A percentile compares a stretch with the other conserved stretches of the same genome.
Conservation (phyloP, 352 stramenopile species). For the Pythium brachiatum region DNA sequence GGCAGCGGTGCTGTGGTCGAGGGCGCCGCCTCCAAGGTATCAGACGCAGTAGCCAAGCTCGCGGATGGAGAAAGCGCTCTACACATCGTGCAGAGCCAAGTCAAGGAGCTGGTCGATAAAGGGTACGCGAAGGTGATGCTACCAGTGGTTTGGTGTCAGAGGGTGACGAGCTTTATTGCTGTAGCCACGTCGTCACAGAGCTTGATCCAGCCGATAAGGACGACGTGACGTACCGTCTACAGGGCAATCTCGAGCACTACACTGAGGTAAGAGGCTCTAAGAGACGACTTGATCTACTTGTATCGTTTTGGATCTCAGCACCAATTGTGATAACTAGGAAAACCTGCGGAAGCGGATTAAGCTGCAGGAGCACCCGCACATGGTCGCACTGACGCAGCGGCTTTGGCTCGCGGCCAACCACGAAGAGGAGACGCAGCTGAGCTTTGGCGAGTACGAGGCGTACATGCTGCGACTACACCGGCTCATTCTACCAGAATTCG, state of each 20-base stretch:
- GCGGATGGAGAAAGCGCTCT: conserved; percentile 36
- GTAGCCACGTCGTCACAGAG: conserved; percentile 61
- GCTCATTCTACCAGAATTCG: conserved; percentile 74
- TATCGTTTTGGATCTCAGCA: background rate
- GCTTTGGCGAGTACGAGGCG: conserved; percentile 54
- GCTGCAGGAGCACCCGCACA: conserved; percentile 53
- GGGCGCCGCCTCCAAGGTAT: conserved; percentile 6
- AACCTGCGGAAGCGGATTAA: conserved; percentile 65
- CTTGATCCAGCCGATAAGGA: conserved; percentile 19
- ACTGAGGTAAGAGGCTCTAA: conserved; percentile 40
- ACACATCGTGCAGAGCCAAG: conserved; percentile 42
- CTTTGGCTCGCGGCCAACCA: conserved; percentile 60
- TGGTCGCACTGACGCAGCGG: conserved; percentile 67
- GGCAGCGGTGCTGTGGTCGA: too few relatives aligned
- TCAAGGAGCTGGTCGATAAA: conserved; percentile 59
- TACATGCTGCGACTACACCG: conserved; percentile 77
- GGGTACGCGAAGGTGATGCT: conserved; percentile 28
- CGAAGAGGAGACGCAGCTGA: conserved; percentile 29
- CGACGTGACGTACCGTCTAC: conserved; percentile 56
- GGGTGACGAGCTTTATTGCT: background rate
- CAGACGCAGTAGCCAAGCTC: conserved; percentile 39
- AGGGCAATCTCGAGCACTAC: conserved; percentile 76
- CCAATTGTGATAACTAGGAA: conserved; percentile 26
- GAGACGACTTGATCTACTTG: too few relatives aligned
- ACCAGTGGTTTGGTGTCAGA: too few relatives aligned